Conservation (phyloP, 129 eudicot genomes). For the Daucus carota region DH1_v3.0 NC_030389.2:641501-642000, state of each 20-base stretch:
- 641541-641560: slow-evolving; percentile 12
- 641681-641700: slow-evolving; percentile 22
- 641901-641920: neutral
- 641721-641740: slow-evolving; percentile 61
- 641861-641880: slow-evolving; percentile 47
- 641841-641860: slow-evolving; percentile 65
- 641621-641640: slow-evolving; percentile 20
- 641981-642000: neutral
- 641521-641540: slow-evolving; percentile 18
- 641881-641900: neutral
- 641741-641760: slow-evolving; percentile 42
- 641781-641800: slow-evolving; percentile 34
- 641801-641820: slow-evolving; percentile 29
- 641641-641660: slow-evolving; percentile 59
- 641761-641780: slow-evolving; percentile 29
- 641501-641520: slow-evolving; percentile 46
- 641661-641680: slow-evolving; percentile 44
- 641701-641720: slow-evolving; percentile 27
- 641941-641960: slow-evolving; percentile 18
- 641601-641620: slow-evolving; percentile 4
- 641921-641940: slow-evolving; percentile 1
- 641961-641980: neutral
- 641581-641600: slow-evolving; percentile 14
- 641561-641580: slow-evolving; percentile 19
- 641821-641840: slow-evolving; percentile 66